Percentiles rank a stretch among this genome's conserved stretches.
phyloP scores from a whole-genome alignment of 768 basidiomycete genomes.

The Leucocoprinus birnbaumii region DNA sequence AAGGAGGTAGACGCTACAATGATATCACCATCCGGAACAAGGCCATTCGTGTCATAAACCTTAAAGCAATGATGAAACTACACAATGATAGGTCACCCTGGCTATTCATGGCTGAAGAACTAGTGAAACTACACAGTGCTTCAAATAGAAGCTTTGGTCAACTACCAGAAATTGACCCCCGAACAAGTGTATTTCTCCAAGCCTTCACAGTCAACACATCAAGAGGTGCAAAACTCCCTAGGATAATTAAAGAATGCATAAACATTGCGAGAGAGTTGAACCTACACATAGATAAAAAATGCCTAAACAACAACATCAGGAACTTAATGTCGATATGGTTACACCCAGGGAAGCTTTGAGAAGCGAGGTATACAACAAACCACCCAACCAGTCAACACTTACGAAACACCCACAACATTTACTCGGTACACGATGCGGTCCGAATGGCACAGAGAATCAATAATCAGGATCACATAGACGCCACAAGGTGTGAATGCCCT shows the following conservation, averaged over 20 bases:
- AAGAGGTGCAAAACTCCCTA: too few relatives aligned
- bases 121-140: not conserved
- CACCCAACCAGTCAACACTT: slow-evolving; percentile 14
- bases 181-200: not conserved
- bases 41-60: too few relatives aligned
- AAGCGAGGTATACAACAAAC: slow-evolving; percentile 2
- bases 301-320: slow-evolving; percentile 9
- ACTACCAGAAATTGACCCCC: not conserved
- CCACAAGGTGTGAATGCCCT: slow-evolving; percentile 5
- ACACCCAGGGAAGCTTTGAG: slow-evolving; percentile 17
- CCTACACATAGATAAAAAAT: slow-evolving; percentile 13
- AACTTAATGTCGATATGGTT: slow-evolving; percentile 27
- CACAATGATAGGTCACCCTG: not conserved
- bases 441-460: not conserved
- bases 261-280: slow-evolving; percentile 19
- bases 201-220: not conserved
- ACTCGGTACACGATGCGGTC: slow-evolving; percentile 13
- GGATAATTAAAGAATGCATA: slow-evolving; percentile 15
- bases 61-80: too few relatives aligned
- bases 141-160: not conserved
- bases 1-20: too few relatives aligned
- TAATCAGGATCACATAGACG: not conserved
- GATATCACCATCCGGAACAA: too few relatives aligned
- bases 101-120: not conserved
- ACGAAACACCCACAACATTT: slow-evolving; percentile 13